phyloP scores from a whole-genome alignment of 192 early-diverging fungal genomes.

The Pecoramyces ruminantium region DNA sequence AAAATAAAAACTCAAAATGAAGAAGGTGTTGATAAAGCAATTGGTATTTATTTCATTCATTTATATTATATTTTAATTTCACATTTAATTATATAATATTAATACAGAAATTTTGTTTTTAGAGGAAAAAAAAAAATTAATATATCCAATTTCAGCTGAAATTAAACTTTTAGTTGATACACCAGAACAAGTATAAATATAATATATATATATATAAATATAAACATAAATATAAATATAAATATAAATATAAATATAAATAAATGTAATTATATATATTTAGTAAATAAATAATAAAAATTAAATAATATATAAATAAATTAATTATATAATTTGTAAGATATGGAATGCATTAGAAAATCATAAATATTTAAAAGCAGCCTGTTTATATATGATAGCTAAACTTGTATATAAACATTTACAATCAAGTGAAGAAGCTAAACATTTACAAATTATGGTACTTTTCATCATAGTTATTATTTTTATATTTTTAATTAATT shows the following conservation, averaged over 20 bases:
- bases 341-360: conserved; percentile 68
- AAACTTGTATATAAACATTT: conserved; percentile 49
- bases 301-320: too few relatives aligned
- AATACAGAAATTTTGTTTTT: too few relatives aligned
- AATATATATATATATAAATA: not conserved
- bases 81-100: too few relatives aligned
- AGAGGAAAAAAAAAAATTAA: conserved; percentile 32
- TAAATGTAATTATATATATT: too few relatives aligned
- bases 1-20: conserved; percentile 15
- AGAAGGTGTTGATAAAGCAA: conserved; percentile 18
- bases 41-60: too few relatives aligned
- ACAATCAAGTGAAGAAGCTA: conserved; percentile 23
- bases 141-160: conserved; percentile 58
- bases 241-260: too few relatives aligned
- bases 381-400: conserved; percentile 50
- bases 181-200: conserved; percentile 54
- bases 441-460: conserved; percentile 8
- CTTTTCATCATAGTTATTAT: not conserved
- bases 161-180: conserved; percentile 72
- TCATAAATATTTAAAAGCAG: conserved; percentile 48
- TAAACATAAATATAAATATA: too few relatives aligned
- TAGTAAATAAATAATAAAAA: too few relatives aligned
- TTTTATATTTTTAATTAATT: not conserved
- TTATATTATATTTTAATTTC: not conserved
- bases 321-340: conserved; percentile 10